These are phyloP conservation scores for Fragosphaeria purpurea DNA, from an alignment of 2,329 filamentous ascomycete species.

Conservation along the genomic window DNA sequence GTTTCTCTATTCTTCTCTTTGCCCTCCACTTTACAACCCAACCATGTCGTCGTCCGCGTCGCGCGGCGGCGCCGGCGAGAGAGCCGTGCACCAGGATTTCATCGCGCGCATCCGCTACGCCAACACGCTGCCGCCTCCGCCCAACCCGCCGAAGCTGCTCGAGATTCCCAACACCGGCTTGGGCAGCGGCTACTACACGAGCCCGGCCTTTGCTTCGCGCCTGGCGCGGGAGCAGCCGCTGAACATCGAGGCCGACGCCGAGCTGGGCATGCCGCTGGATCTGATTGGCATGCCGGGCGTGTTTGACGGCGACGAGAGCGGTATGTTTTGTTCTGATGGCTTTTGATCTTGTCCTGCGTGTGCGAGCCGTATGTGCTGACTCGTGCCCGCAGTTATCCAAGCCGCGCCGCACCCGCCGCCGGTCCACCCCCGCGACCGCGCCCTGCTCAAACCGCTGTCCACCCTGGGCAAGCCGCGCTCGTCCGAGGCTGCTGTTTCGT, in stretches of 20 bases:
- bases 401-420: slow-evolving; percentile 60
- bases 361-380: not conserved
- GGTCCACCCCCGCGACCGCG: slow-evolving; percentile 73
- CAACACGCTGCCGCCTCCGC: slow-evolving; percentile 89
- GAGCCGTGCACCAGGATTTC: slow-evolving; percentile 81
- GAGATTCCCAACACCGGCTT: slow-evolving; percentile 93
- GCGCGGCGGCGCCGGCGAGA: slow-evolving; percentile 32
- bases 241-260: slow-evolving; percentile 94
- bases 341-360: not conserved
- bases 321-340: slow-evolving; percentile 37
- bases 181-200: slow-evolving; percentile 77
- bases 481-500: slow-evolving; percentile 71
- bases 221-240: slow-evolving; percentile 84
- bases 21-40: no score
- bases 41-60: slow-evolving; percentile 33
- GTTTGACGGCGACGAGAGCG: slow-evolving; percentile 89
- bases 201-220: slow-evolving; percentile 78
- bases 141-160: slow-evolving; percentile 90
- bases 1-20: not conserved
- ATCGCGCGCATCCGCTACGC: slow-evolving; percentile 92
- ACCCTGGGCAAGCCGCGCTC: slow-evolving; percentile 76
- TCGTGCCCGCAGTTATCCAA: slow-evolving; percentile 57
- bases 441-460: slow-evolving; percentile 72
- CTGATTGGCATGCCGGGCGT: slow-evolving; percentile 89
- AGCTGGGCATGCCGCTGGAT: slow-evolving; percentile 95